Conservation (phyloP, 2,329 filamentous ascomycete species). For the Passalora sequoiae region DNA sequence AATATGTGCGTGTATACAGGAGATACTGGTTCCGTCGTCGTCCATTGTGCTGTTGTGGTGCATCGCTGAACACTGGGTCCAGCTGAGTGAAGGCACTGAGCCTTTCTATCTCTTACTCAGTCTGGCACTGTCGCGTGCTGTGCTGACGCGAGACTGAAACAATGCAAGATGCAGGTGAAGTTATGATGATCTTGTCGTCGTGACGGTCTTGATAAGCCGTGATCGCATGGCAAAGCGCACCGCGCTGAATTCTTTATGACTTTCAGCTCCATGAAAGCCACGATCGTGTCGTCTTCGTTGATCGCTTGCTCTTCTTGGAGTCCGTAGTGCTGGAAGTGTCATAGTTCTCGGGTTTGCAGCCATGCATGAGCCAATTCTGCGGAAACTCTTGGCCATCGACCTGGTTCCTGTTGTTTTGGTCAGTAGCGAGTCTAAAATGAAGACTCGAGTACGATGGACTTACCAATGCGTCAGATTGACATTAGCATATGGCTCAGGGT, state of each 20-base stretch:
- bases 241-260: neutral
- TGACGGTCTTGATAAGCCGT: constrained; percentile 9
- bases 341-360: constrained; percentile 38
- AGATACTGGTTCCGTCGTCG: neutral
- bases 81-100: too few species aligned
- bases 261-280: constrained; percentile 14
- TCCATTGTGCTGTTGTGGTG: neutral
- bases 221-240: constrained; percentile 8
- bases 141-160: neutral
- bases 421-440: neutral
- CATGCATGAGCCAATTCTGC: constrained; percentile 56
- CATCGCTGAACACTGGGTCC: neutral
- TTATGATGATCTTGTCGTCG: constrained; percentile 6
- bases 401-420: constrained; percentile 33
- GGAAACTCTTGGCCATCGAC: constrained; percentile 58
- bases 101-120: too few species aligned
- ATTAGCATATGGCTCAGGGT: constrained; percentile 58
- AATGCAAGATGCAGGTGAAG: neutral
- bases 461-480: constrained; percentile 61
- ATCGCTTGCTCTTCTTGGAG: constrained; percentile 11
- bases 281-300: constrained; percentile 6
- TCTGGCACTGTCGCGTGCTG: neutral
- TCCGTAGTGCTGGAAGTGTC: constrained; percentile 13
- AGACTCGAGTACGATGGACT: constrained; percentile 25
- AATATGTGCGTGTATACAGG: neutral